Evolutionary conservation across 1,139 yeast species (phyloP), one percentile per base, ranked within the genome.

Genomic region (Nakaseomyces uthaithaninus): DNA sequence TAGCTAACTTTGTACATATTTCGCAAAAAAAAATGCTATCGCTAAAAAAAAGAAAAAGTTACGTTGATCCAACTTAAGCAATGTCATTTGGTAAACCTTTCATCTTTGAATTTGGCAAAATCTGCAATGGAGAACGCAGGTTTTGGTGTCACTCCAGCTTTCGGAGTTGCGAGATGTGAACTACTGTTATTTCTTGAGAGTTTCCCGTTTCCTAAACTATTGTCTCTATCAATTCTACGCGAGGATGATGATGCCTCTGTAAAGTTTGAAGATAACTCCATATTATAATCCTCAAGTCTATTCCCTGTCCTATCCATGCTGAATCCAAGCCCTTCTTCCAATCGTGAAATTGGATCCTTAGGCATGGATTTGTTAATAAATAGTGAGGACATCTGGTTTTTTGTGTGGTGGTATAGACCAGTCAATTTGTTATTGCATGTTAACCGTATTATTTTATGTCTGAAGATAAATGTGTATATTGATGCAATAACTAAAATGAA

Each of bases 111-210:
- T 37, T 51, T 51, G 16, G 54, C 53, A 36, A 57, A 57, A 39
- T 57, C 62, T 0, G 61, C 51, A 37, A 57, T 38, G 0, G 62
- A 54, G 31, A 57, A 57, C 11, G 55, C 52, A 2, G 60, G 47
- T 37, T 51, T 34, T 25, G 45, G 27, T 3, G 27, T 20, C 16
- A 20, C 25, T 9, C 25, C 16, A 7, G 35, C 25, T 11, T 20
- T 11, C 7, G 35, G 35, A 4, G 35, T 19, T 8, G 35, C 15
- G 12, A 31, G 17, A 12, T 31, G 35, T 5, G 35, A 31, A n/a
- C 35, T 31, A 12, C 35, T 31, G 16, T 19, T 19, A 16, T 19
- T 19, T 17, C 20, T 31, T n/a, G 25, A 19, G 4, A 20, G 16
- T 11, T 12, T 10, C 8, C 33, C 33, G n/a, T 11, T 28, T 22